phyloP scores from a whole-genome alignment of 2,329 filamentous ascomycete genomes.

The Apiospora koreana region DNA sequence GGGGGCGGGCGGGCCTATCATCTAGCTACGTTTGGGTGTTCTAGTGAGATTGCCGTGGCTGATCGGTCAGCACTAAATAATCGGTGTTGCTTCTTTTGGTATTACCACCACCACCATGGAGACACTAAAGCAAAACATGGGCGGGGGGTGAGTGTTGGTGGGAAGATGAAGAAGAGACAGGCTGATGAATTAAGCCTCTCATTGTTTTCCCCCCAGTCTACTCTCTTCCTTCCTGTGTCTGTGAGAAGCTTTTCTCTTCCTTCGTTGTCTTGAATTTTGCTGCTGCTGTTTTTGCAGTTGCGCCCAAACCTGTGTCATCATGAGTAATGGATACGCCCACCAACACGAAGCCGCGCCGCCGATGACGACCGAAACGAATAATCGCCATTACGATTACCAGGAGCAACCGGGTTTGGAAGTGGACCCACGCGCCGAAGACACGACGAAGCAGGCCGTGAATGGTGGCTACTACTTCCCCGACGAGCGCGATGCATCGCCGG shows the following conservation, averaged over 20 bases:
- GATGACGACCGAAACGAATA: neutral
- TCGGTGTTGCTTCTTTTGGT: neutral
- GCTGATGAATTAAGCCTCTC: too few relatives aligned
- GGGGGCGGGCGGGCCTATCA: neutral
- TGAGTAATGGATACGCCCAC: neutral
- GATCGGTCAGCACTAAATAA: neutral
- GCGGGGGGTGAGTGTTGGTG: too few relatives aligned
- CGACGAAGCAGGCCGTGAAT: neutral
- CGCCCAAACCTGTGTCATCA: neutral
- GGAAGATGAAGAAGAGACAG: too few relatives aligned
- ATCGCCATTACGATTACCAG: neutral
- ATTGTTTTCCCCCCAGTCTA: too few relatives aligned
- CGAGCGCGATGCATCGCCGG: conserved; percentile 1
- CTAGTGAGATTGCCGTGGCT: neutral
- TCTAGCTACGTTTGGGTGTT: neutral
- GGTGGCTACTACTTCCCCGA: neutral
- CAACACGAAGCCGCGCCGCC: neutral
- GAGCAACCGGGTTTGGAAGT: conserved; percentile 12
- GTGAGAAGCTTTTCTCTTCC: neutral
- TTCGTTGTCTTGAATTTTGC: neutral
- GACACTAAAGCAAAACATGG: too few relatives aligned
- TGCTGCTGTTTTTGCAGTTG: neutral
- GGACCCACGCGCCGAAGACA: neutral
- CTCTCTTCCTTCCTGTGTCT: too few relatives aligned
- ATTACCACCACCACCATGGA: too few relatives aligned